Evolutionary conservation across 192 early-diverging fungal species (phyloP).

Genomic region (Paraglomus brasilianum): DNA sequence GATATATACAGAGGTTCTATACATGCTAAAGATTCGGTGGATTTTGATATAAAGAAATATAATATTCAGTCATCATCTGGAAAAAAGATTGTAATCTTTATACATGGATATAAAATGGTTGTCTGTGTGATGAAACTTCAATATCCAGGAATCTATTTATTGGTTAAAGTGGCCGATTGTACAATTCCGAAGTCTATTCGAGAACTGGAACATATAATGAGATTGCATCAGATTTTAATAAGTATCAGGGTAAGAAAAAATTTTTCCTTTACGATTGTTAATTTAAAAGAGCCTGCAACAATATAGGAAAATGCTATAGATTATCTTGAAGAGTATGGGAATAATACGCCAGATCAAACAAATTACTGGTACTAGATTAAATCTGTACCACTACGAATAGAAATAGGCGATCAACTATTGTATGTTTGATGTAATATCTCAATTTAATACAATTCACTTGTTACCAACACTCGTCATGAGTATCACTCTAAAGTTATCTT

Average conservation of each 20-base stretch:
- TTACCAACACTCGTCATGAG: too few relatives aligned
- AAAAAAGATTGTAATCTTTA: slow-evolving; percentile 15
- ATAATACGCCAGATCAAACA: slow-evolving; percentile 4
- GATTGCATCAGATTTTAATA: slow-evolving; percentile 21
- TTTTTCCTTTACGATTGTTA: background rate
- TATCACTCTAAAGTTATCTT: too few relatives aligned
- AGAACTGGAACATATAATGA: slow-evolving; percentile 7
- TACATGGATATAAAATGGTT: slow-evolving; percentile 14
- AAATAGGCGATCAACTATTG: too few relatives aligned
- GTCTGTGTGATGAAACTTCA: slow-evolving; percentile 16
- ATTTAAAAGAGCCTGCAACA: too few relatives aligned
- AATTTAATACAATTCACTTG: too few relatives aligned
- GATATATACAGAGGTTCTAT: slow-evolving; percentile 18
- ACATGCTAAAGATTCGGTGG: slow-evolving; percentile 24
- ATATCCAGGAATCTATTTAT: slow-evolving; percentile 25
- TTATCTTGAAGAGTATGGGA: background rate
- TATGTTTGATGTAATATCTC: too few relatives aligned
- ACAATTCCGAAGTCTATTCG: slow-evolving; percentile 11
- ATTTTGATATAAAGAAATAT: slow-evolving; percentile 7
- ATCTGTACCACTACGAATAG: too few relatives aligned
- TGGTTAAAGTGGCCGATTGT: slow-evolving; percentile 17
- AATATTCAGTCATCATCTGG: background rate
- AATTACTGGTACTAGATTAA: background rate
- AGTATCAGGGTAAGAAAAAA: slow-evolving; percentile 15
- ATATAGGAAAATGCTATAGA: slow-evolving; percentile 12